phyloP scores from a whole-genome alignment of 805 yeast species.

The Lachancea thermotolerans region DNA sequence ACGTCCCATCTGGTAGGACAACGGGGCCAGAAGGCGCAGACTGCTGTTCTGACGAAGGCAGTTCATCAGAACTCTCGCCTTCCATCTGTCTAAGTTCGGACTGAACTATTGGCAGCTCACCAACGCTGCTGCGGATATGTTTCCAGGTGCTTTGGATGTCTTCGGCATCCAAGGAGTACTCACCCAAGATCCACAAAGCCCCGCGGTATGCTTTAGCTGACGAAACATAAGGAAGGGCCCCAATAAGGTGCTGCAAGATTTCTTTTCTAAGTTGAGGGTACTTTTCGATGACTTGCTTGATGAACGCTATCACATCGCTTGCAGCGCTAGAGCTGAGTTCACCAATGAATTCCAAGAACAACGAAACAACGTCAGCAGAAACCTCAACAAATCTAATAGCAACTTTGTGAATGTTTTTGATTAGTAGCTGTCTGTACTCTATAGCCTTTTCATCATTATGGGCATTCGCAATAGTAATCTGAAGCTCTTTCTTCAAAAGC shows the following conservation, averaged over 20 bases:
- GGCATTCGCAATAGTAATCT: slow-evolving; percentile 53
- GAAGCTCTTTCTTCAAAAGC: slow-evolving; percentile 84
- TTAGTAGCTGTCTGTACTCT: slow-evolving; percentile 84
- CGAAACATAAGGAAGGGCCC: slow-evolving; percentile 57
- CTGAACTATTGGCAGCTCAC: slow-evolving; percentile 85
- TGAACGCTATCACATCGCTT: slow-evolving; percentile 80
- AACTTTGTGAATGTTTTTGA: slow-evolving; percentile 80
- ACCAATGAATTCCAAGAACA: slow-evolving; percentile 77
- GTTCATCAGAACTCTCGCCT: slow-evolving; percentile 28
- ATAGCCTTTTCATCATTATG: slow-evolving; percentile 67
- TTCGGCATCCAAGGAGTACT: slow-evolving; percentile 64
- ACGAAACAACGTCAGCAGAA: slow-evolving; percentile 83
- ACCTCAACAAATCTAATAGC: slow-evolving; percentile 87
- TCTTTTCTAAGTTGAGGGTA: slow-evolving; percentile 71
- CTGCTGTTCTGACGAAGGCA: slow-evolving; percentile 24
- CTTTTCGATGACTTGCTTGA: slow-evolving; percentile 89
- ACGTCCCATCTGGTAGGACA: slow-evolving; percentile 97
- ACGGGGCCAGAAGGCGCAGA: slow-evolving; percentile 54
- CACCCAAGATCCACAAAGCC: slow-evolving; percentile 94
- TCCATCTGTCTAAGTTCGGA: slow-evolving; percentile 48
- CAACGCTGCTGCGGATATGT: slow-evolving; percentile 71
- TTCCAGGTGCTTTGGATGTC: slow-evolving; percentile 84
- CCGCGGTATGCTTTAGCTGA: slow-evolving; percentile 91
- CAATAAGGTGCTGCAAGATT: slow-evolving; percentile 57
- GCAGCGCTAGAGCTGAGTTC: slow-evolving; percentile 84